A percentile compares a stretch with the other conserved stretches of the same genome.
These are phyloP conservation scores for Avicennia marina DNA, from an alignment of 257 asterid species.

Conservation along the genomic window DNA sequence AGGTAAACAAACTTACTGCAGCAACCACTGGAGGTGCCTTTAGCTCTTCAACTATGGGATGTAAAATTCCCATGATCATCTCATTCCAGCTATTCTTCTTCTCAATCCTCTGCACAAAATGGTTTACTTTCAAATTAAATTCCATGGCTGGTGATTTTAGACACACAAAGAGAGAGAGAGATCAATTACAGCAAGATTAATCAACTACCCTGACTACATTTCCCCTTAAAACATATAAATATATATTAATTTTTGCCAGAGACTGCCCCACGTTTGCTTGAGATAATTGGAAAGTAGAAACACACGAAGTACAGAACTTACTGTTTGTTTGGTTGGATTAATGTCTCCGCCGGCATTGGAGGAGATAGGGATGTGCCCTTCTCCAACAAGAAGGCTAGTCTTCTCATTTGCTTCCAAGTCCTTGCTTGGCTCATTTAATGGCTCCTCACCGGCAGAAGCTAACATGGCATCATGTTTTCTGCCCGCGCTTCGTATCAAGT, in stretches of 20 bases:
- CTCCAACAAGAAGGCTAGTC: constrained; percentile 38
- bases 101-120: constrained; percentile 1
- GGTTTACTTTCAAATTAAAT: too few relatives aligned
- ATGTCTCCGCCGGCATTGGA: background rate
- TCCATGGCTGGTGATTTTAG: too few relatives aligned
- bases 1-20: constrained; percentile 41
- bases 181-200: too few relatives aligned
- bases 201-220: too few relatives aligned
- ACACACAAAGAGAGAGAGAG: too few relatives aligned
- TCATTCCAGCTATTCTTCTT: constrained; percentile 20
- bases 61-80: constrained; percentile 21
- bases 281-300: too few relatives aligned
- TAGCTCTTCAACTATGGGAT: constrained; percentile 58
- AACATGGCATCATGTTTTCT: constrained; percentile 25
- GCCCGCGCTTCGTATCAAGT: constrained; percentile 50
- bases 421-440: constrained; percentile 38
- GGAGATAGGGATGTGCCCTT: constrained; percentile 9
- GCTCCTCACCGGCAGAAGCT: constrained; percentile 24
- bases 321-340: constrained; percentile 13
- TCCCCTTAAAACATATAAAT: too few relatives aligned
- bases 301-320: too few relatives aligned
- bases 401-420: constrained; percentile 54
- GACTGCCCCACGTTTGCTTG: too few relatives aligned
- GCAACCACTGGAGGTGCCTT: constrained; percentile 71
- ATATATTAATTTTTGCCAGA: too few relatives aligned